Evolutionary conservation across 768 basidiomycete genomes (phyloP).

Genomic region (Rhodotorula kratochvilovae): DNA sequence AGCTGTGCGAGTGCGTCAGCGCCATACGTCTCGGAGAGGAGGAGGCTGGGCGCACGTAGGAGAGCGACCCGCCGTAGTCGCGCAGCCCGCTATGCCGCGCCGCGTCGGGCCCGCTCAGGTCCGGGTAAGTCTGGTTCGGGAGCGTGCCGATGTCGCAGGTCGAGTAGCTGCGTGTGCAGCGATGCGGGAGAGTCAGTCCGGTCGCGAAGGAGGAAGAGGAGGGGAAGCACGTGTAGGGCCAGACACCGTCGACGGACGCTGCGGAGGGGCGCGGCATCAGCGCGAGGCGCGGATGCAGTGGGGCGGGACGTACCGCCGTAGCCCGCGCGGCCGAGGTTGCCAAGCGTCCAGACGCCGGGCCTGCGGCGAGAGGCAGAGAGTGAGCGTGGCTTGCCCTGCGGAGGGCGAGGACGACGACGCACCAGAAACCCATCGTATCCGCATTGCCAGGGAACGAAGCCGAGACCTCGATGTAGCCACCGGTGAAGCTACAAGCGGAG

Average conservation of each 20-base stretch:
- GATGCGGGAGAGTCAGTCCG: slow-evolving; percentile 65
- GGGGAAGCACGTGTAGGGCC: slow-evolving; percentile 50
- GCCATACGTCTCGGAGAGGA: slow-evolving; percentile 53
- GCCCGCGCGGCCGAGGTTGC: slow-evolving; percentile 80
- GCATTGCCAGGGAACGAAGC: slow-evolving; percentile 20
- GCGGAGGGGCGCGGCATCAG: not conserved
- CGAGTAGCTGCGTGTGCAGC: slow-evolving; percentile 47
- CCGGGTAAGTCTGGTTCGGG: slow-evolving; percentile 51
- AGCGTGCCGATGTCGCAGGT: slow-evolving; percentile 82
- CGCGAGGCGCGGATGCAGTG: not conserved
- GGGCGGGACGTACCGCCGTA: slow-evolving; percentile 80
- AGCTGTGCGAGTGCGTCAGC: slow-evolving; percentile 52
- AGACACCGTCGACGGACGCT: slow-evolving; percentile 57
- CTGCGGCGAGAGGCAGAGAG: slow-evolving; percentile 65
- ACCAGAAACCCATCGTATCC: slow-evolving; percentile 29
- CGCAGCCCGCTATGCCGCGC: slow-evolving; percentile 47
- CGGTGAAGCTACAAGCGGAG: slow-evolving; percentile 35
- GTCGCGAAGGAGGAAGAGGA: slow-evolving; percentile 5
- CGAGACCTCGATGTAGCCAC: slow-evolving; percentile 41
- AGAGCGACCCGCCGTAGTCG: slow-evolving; percentile 49
- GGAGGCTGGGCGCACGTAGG: slow-evolving; percentile 24
- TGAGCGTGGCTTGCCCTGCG: not conserved
- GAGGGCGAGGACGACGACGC: not conserved
- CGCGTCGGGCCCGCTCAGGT: slow-evolving; percentile 58
- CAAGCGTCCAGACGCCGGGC: slow-evolving; percentile 27